Evolutionary conservation across 1,139 yeast species (phyloP), one percentile per base, ranked within the genome.

Genomic region (Entelexis sorbosivorans): DNA sequence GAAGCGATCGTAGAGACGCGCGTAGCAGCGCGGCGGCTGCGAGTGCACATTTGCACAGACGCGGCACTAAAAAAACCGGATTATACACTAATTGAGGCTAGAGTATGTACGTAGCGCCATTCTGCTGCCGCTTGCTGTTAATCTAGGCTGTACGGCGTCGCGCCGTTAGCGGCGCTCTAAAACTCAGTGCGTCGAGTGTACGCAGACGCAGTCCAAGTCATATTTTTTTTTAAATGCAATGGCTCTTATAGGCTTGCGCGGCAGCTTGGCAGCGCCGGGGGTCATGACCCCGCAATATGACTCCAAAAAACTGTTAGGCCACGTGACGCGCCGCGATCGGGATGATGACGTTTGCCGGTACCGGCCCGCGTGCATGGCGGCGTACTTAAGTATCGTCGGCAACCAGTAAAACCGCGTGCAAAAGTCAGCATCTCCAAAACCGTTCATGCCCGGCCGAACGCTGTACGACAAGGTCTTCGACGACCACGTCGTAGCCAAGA

Each of bases 381-480:
- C 7, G 9, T 33, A 26, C 26, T 33, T 44, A 35, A 33, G 29
- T 46, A 38, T 43, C 36, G 20, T 13, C 24, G 17, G 7, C 14
- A n/a, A 20, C 51, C 51, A 49, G 32, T 49, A 16, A 49, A 26
- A 44, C 22, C 17, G 39, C 31, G 14, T 31, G 40, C 39, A 49
- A 49, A 49, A 38, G 51, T 49, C 48, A 49, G 38, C 51, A 49
- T 34, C 17, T 17, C 5, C 38, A 42, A 42, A 42, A 29, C n/a
- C n/a, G 11, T 5, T 17, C 5, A 56, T 56, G 58, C 48, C 49
- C 29, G 62, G 62, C 26, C 53, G 53, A 40, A 89, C 97, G 44
- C 77, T 91, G 58, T 91, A 91, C 69, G 98, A 91, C 71, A 91
- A 91, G 75, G 96, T 91, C 64, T 91, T 88, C 66, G 85, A 82